A percentile compares a stretch with the other conserved stretches of the same genome.
Evolutionary conservation across 768 basidiomycete species (phyloP).

Genomic region (Tylopilus subfusipes): DNA sequence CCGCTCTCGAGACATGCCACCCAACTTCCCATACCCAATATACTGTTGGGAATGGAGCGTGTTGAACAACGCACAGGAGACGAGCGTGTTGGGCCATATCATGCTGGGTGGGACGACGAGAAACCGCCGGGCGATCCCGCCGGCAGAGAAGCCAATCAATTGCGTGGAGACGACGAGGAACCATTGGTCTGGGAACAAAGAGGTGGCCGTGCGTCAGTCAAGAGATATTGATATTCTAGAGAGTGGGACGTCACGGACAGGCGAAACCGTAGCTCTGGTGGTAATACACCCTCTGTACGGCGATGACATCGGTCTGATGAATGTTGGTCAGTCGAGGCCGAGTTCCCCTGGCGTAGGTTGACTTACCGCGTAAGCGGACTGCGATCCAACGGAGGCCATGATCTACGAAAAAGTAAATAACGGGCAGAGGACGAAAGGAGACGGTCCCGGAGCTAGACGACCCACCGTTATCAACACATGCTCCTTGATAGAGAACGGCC

Average conservation of each 20-base stretch:
- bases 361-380: slow-evolving; percentile 58
- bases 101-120: slow-evolving; percentile 52
- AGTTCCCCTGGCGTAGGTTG: background rate
- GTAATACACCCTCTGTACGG: slow-evolving; percentile 75
- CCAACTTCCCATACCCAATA: slow-evolving; percentile 56
- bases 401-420: slow-evolving; percentile 33
- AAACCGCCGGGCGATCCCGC: slow-evolving; percentile 72
- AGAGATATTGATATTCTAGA: background rate
- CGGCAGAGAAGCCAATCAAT: slow-evolving; percentile 81
- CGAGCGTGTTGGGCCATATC: slow-evolving; percentile 80
- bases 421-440: slow-evolving; percentile 19
- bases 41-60: slow-evolving; percentile 71
- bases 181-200: slow-evolving; percentile 57
- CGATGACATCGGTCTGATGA: slow-evolving; percentile 58
- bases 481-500: slow-evolving; percentile 75
- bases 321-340: background rate
- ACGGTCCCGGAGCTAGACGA: slow-evolving; percentile 24
- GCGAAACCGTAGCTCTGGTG: slow-evolving; percentile 58
- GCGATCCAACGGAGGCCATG: slow-evolving; percentile 58
- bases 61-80: slow-evolving; percentile 73
- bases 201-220: background rate
- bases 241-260: slow-evolving; percentile 38
- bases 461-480: slow-evolving; percentile 63
- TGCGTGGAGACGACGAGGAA: slow-evolving; percentile 74
- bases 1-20: slow-evolving; percentile 67